These are phyloP conservation scores for Cercospora zeae-maydis DNA, from an alignment of 2,329 filamentous ascomycete species.

Conservation along the genomic window DNA sequence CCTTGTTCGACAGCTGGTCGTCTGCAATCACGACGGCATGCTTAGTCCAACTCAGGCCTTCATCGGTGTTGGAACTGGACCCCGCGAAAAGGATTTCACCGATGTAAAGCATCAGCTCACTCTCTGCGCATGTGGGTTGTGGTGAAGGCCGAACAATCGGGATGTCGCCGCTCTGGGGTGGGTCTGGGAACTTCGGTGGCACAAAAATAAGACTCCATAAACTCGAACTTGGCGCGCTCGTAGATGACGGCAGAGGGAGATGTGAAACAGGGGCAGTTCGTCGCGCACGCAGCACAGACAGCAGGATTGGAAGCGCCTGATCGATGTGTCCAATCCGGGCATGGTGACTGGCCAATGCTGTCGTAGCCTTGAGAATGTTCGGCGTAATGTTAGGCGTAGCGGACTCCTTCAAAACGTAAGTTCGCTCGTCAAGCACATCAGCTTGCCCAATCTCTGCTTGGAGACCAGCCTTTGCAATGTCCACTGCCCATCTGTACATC, in stretches of 20 bases:
- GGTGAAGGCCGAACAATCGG: conserved; percentile 61
- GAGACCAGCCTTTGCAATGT: conserved; percentile 63
- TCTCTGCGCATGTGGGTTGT: conserved; percentile 68
- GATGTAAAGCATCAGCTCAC: conserved; percentile 81
- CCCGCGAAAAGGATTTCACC: conserved; percentile 84
- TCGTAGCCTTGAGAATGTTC: conserved; percentile 73
- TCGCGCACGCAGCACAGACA: conserved; percentile 77
- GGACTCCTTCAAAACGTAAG: conserved; percentile 50
- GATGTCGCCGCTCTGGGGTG: conserved; percentile 66
- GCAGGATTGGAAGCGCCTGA: conserved; percentile 74
- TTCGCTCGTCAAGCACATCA: conserved; percentile 58
- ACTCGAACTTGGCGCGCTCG: conserved; percentile 26
- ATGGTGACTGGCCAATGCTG: conserved; percentile 72
- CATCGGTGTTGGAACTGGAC: conserved; percentile 47
- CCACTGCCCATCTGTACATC: conserved; percentile 71
- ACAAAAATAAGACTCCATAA: conserved; percentile 33
- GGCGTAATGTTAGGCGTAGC: conserved; percentile 52
- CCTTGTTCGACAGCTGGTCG: conserved; percentile 44
- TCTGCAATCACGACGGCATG: conserved; percentile 78
- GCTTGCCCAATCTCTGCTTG: conserved; percentile 28
- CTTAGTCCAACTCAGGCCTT: conserved; percentile 83
- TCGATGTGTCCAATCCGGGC: conserved; percentile 65
- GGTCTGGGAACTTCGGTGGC: conserved; percentile 58
- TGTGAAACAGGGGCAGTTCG: conserved; percentile 53
- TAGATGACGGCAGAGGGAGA: conserved; percentile 28